Conservation (phyloP, 495 filamentous ascomycete species). For the Aspergillus panamensis region DNA sequence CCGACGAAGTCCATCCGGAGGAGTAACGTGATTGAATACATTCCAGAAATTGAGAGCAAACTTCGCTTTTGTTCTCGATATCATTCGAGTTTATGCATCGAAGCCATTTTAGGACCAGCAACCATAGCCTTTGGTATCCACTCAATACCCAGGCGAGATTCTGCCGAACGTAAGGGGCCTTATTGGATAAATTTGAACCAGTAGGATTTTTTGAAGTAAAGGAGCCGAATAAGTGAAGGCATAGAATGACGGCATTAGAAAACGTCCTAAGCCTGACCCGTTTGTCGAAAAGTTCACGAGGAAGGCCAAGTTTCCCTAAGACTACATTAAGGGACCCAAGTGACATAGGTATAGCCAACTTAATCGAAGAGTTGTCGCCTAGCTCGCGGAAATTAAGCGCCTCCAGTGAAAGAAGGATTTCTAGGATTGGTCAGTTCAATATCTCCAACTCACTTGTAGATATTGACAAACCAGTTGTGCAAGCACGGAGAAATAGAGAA, state of each 20-base stretch:
- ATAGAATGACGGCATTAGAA: conserved; percentile 23
- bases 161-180: conserved; percentile 25
- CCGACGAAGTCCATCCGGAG: conserved; percentile 20
- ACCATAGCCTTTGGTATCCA: conserved; percentile 38
- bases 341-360: conserved; percentile 25
- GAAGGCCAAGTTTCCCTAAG: conserved; percentile 33
- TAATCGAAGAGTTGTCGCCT: conserved; percentile 8
- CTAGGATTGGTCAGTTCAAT: conserved; percentile 27
- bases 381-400: conserved; percentile 7
- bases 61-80: conserved; percentile 18
- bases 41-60: conserved; percentile 27
- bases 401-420: conserved; percentile 39
- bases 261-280: conserved; percentile 27
- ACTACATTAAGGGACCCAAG: conserved; percentile 32
- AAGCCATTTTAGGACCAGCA: conserved; percentile 29
- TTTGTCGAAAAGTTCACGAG: conserved; percentile 28
- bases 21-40: conserved; percentile 20
- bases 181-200: conserved; percentile 8
- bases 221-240: conserved; percentile 32
- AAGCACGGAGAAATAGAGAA: conserved; percentile 34
- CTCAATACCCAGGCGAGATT: conserved; percentile 37
- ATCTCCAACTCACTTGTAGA: background rate
- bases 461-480: conserved; percentile 34
- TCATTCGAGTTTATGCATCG: conserved; percentile 15
- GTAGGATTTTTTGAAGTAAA: conserved; percentile 20